Evolutionary conservation across 139 green algal genomes (phyloP), one percentile per base, ranked within the genome.

Genomic region (Coelastrella sp.): DNA sequence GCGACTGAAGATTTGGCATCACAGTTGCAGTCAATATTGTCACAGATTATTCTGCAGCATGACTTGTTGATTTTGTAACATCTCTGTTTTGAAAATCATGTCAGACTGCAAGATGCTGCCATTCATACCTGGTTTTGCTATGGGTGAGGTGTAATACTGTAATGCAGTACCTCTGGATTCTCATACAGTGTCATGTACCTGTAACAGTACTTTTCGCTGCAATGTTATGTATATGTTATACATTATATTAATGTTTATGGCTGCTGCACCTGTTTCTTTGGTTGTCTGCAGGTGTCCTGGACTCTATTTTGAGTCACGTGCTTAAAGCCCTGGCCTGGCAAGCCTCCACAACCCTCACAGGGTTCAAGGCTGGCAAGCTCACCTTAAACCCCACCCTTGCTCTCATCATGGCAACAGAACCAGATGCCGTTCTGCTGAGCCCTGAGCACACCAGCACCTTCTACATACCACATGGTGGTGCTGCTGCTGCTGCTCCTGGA

Each of bases 241-340:
- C 14, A 10, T 76, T 0, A 5, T 24, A 24, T 4, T 24, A 19
- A 10, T 76, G 4, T 19, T 76, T 1, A 15, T 76, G 68, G 35
- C 68, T 76, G 68, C 68, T 76, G 68, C 68, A 27, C 8, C 15
- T 76, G 35, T 49, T 49, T 49, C 1, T 49, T 49, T 49, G 35
- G 35, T n/a, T 24, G 0, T 59, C 1, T 24, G 72, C 93, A 94
- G 95, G 95, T 8, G 87, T 97, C 9, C 89, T 95, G 61, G 95
- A 97, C 84, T 94, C 95, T 59, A 87, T 96, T 8, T 83, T 97
- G 82, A 94, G 93, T 4, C 91, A 90, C 20, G 85, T 95, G 49
- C 83, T 96, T 90, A 94, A 97, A 7, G 93, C 93, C 0, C 95
- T 95, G 58, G 74, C 92, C 57, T 73, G 60, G 24, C 63, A 78